These are phyloP conservation scores for Tephrocybe sp. DNA, from an alignment of 768 basidiomycete genomes.

Conservation along the genomic window DNA sequence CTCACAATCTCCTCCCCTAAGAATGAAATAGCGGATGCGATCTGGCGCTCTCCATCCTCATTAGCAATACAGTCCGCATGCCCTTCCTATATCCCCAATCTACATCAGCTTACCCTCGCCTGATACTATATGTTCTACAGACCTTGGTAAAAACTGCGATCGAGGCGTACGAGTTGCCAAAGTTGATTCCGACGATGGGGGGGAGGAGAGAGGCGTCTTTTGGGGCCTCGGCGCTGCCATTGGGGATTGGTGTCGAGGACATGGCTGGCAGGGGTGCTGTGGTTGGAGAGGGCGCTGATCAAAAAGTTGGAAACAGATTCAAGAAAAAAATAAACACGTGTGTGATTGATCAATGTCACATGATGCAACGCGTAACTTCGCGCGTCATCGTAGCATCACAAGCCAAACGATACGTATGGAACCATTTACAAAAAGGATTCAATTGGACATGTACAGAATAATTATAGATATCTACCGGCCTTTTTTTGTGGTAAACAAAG, in stretches of 20 bases:
- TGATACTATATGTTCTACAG: slow-evolving; percentile 13
- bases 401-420: too few species aligned
- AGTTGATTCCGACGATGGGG: slow-evolving; percentile 89
- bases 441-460: too few species aligned
- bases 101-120: background rate
- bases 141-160: slow-evolving; percentile 96
- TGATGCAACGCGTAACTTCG: too few species aligned
- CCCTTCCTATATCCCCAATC: slow-evolving; percentile 59
- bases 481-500: too few species aligned
- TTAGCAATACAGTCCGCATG: slow-evolving; percentile 95
- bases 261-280: background rate
- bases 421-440: too few species aligned
- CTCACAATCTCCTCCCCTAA: slow-evolving; percentile 87
- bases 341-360: background rate
- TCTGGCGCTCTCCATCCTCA: slow-evolving; percentile 98
- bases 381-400: too few species aligned
- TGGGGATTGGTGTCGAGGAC: slow-evolving; percentile 28
- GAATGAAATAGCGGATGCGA: slow-evolving; percentile 91
- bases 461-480: too few species aligned
- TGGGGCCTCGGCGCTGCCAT: slow-evolving; percentile 48
- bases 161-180: slow-evolving; percentile 93
- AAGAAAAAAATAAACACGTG: slow-evolving; percentile 13
- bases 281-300: background rate
- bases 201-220: slow-evolving; percentile 37
- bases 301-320: background rate